phyloP scores from a whole-genome alignment of 2,329 filamentous ascomycete genomes.

The Emergomyces orientalis region DNA sequence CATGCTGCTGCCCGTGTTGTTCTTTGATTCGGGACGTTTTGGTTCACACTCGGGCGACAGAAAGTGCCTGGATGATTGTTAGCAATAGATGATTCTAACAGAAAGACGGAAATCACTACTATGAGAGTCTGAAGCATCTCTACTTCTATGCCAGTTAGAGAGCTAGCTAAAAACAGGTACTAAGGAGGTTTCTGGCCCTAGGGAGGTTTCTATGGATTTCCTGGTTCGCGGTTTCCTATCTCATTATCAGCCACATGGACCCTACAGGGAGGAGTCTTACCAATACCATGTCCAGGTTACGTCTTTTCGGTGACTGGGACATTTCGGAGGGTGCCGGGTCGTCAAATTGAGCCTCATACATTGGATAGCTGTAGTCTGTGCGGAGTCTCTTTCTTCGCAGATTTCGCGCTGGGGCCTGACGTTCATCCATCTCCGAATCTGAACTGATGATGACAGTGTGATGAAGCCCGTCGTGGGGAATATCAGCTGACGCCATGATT shows the following conservation, averaged over 20 bases:
- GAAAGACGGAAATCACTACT: neutral
- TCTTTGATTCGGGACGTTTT: neutral
- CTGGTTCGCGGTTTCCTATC: conserved; percentile 1
- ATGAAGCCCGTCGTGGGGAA: neutral
- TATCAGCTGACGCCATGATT: neutral
- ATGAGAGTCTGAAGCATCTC: neutral
- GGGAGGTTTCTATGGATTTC: neutral
- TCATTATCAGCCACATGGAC: neutral
- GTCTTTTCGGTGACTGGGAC: too few relatives aligned
- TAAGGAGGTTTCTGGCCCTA: neutral
- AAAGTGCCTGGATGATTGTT: neutral
- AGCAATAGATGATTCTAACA: neutral
- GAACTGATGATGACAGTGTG: neutral
- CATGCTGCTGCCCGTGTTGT: neutral
- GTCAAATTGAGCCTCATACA: too few relatives aligned
- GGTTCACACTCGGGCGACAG: neutral
- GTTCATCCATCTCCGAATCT: too few relatives aligned
- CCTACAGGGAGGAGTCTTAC: too few relatives aligned
- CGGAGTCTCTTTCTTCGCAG: too few relatives aligned
- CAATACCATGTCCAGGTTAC: too few relatives aligned
- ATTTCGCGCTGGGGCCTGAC: too few relatives aligned
- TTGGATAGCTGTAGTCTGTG: too few relatives aligned
- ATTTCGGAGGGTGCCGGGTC: too few relatives aligned
- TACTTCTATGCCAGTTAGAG: neutral
- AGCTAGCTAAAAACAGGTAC: neutral